Evolutionary conservation across 345 rosid genomes (phyloP), one percentile per base, ranked within the genome.

Genomic region (Punica granatum): DNA sequence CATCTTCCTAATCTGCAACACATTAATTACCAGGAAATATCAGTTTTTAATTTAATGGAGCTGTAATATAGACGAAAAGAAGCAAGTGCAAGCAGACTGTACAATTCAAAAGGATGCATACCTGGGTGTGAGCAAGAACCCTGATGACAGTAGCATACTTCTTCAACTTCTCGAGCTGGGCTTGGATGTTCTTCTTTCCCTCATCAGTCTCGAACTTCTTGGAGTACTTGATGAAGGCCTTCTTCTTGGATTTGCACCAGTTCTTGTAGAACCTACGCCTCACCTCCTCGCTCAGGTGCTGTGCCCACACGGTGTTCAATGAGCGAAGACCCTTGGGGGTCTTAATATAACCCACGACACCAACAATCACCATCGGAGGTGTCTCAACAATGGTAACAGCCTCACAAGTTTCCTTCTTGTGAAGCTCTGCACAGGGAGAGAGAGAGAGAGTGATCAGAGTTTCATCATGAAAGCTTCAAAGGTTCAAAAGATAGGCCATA

Each of bases 341-440:
- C 78, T 81, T 88, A 63, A 90, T 82, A 23, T 88, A 88, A 13
- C 88, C 95, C 65, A 90, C 95, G 70, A 90, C 92, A 48, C 95
- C 97, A 74, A 90, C 92, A 68, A 88, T 78, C 4, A 90, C 83
- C 90, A 90, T 81, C 21, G 97, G 87, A 48, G 97, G 97, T 48
- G 97, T 85, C 71, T 90, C 97, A 73, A 90, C 32, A 23, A 90
- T 74, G 1, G 97, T 90, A 51, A 90, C 97, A 60, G 97, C 94
- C 72, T 90, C 97, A 43, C 95, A 88, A 1, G 97, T 86, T 82
- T 90, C 95, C 78, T 90, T 90, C 86, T 90, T 90, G 88, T 88
- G 97, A 64, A 90, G 92, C 82, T 90, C 93, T 90, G 58, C 43
- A 49, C 2, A 66, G 33, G 23, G 61, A 23, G n/a, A 60, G 53